A percentile compares a stretch with the other conserved stretches of the same genome.
These are phyloP conservation scores for Euphorbia pulcherrima DNA, from an alignment of 345 rosid genomes.

Conservation along the genomic window DNA sequence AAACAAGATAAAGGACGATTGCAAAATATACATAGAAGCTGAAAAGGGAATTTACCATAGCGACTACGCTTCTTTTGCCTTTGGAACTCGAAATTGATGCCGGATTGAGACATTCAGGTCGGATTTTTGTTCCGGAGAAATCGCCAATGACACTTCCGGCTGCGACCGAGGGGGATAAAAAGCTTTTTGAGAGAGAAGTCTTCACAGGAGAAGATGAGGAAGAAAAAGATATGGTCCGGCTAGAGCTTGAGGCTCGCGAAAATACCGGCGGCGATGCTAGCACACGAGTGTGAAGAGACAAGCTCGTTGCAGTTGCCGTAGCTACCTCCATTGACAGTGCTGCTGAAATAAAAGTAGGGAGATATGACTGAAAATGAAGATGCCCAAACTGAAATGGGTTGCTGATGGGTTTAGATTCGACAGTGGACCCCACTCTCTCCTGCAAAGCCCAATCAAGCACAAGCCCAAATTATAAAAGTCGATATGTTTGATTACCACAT, in stretches of 20 bases:
- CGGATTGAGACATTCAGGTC: constrained; percentile 43
- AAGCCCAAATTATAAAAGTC: no score
- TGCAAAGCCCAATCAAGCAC: no score
- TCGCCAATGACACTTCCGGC: constrained; percentile 48
- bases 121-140: constrained; percentile 49
- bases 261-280: constrained; percentile 30
- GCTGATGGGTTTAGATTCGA: no score
- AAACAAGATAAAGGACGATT: neutral
- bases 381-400: no score
- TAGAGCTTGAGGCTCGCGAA: constrained; percentile 26
- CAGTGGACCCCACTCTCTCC: no score
- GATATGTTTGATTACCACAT: no score
- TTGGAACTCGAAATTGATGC: constrained; percentile 45
- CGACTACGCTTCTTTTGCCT: constrained; percentile 61
- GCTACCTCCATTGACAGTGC: constrained; percentile 46
- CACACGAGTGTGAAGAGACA: constrained; percentile 42
- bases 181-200: constrained; percentile 50
- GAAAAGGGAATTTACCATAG: constrained; percentile 45
- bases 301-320: constrained; percentile 35
- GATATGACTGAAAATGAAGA: neutral
- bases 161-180: constrained; percentile 37
- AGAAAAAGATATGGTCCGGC: constrained; percentile 18
- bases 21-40: neutral
- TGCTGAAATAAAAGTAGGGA: neutral
- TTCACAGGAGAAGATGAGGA: constrained; percentile 29